Evolutionary conservation across 192 early-diverging fungal genomes (phyloP).

Genomic region (Coemansia sp.): DNA sequence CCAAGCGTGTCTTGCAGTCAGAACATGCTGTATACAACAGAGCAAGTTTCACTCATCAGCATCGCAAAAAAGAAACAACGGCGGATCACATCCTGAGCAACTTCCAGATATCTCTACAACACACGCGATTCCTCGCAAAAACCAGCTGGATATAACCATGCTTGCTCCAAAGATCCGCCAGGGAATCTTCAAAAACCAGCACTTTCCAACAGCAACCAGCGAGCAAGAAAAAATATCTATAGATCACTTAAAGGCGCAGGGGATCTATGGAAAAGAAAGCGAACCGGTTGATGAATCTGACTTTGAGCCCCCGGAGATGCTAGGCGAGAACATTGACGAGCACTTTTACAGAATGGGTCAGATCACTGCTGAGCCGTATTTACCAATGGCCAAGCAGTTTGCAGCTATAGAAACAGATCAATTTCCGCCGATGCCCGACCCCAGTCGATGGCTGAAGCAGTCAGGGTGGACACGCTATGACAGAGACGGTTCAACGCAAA

Average conservation of each 20-base stretch:
- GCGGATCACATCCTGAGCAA: neutral
- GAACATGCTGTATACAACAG: no score
- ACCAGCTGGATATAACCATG: slow-evolving; percentile 53
- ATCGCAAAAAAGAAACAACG: neutral
- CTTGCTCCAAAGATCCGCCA: slow-evolving; percentile 41
- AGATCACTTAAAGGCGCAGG: slow-evolving; percentile 45
- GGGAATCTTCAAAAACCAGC: slow-evolving; percentile 29
- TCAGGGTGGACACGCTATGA: slow-evolving; percentile 86
- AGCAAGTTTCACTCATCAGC: no score
- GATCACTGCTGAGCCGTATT: slow-evolving; percentile 62
- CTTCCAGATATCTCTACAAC: neutral
- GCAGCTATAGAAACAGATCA: slow-evolving; percentile 18
- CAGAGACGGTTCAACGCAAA: slow-evolving; percentile 26
- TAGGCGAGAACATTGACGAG: slow-evolving; percentile 62
- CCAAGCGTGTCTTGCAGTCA: no score
- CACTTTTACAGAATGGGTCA: slow-evolving; percentile 77
- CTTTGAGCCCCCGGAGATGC: slow-evolving; percentile 58
- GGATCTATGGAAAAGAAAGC: slow-evolving; percentile 41
- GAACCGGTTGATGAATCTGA: slow-evolving; percentile 44
- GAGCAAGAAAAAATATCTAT: slow-evolving; percentile 40
- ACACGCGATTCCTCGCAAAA: slow-evolving; percentile 24
- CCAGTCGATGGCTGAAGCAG: slow-evolving; percentile 57
- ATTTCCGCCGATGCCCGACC: slow-evolving; percentile 46
- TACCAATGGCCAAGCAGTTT: slow-evolving; percentile 56
- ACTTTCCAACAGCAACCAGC: slow-evolving; percentile 18